Base-by-base conservation (phyloP, 2,329 filamentous ascomycete genomes). In the Coleophoma crateriformis region DNA sequence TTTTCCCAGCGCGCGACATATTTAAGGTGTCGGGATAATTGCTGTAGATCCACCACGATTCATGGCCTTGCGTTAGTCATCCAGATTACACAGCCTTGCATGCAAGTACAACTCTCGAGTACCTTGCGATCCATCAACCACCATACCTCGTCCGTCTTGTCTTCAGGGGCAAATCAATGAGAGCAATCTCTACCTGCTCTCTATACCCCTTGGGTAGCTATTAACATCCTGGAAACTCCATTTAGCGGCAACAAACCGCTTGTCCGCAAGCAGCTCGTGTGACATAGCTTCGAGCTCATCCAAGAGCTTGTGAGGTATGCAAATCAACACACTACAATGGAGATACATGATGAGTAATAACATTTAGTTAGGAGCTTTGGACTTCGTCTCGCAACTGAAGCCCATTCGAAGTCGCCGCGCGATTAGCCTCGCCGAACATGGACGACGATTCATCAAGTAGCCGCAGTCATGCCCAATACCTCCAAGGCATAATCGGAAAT, bases 361-460 rank as follows among this genome's bases (percentile, higher is more conserved):
- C 27, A 27, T 7, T 27, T 7, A 27, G 27, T 27, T 27, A 27
- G 27, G 27, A 27, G 27, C 27, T 4, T 27, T 27, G 8, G 27
- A 27, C 27, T 27, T 27, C 27, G 27, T 27, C 8, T 10, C 27
- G 5, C 27, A 27, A 27, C 27, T 7, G 27, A 7, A 27, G 27
- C 7, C 27, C 27, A 27, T 27, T 27, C 41, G 27, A 32, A 12
- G 32, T 44, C 41, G 41, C 41, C 19, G 27, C 41, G 14, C 22
- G 19, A 34, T 37, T 19, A 50, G 33, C 48, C 42, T 46, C 17
- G 27, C 41, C 38, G 47, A 48, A 49, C 15, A 65, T 65, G 62
- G 61, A 63, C 40, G 60, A 62, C 50, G 59, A 43, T 50, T 48
- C 55, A 54, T 46, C 55, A 19, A 64, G 61, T 55, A 59, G 60